Conservation (phyloP, 2,329 filamentous ascomycete genomes). For the Canariomyces notabilis region DNA sequence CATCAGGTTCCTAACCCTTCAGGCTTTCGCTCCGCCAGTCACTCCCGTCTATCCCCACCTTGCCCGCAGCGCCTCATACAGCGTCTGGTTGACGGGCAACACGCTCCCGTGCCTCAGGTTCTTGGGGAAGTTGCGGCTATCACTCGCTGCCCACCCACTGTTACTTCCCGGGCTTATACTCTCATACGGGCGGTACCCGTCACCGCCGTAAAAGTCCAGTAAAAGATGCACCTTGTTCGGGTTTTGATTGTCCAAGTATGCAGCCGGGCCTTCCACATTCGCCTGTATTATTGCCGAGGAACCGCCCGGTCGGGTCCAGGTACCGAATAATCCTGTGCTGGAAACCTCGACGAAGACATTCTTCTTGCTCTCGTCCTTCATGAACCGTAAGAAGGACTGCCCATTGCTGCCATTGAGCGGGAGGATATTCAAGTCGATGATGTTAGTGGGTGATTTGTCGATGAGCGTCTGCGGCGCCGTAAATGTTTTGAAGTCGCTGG, state of each 20-base stretch:
- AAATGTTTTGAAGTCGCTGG: constrained; percentile 51
- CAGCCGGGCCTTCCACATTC: constrained; percentile 41
- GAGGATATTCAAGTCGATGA: constrained; percentile 55
- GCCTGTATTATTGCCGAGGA: constrained; percentile 37
- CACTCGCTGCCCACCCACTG: constrained; percentile 40
- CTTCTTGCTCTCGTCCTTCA: constrained; percentile 51
- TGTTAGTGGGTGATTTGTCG: constrained; percentile 41
- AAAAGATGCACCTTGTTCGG: constrained; percentile 41
- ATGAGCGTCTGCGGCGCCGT: constrained; percentile 46
- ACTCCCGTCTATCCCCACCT: constrained; percentile 31
- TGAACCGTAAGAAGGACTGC: constrained; percentile 45
- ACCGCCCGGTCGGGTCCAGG: constrained; percentile 46
- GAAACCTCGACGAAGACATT: constrained; percentile 48
- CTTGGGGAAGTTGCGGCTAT: constrained; percentile 38
- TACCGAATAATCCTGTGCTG: constrained; percentile 45
- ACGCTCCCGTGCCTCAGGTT: constrained; percentile 49
- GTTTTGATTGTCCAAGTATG: constrained; percentile 39
- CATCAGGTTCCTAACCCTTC: no score
- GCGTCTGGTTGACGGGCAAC: constrained; percentile 40
- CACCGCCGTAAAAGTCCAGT: constrained; percentile 44
- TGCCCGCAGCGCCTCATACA: constrained; percentile 37
- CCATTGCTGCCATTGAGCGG: constrained; percentile 30
- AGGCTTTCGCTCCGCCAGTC: no score
- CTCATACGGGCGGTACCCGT: constrained; percentile 48
- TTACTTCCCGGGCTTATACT: constrained; percentile 40